Evolutionary conservation across 2,329 filamentous ascomycete genomes (phyloP).

Genomic region (Colletotrichum neosansevieriae): DNA sequence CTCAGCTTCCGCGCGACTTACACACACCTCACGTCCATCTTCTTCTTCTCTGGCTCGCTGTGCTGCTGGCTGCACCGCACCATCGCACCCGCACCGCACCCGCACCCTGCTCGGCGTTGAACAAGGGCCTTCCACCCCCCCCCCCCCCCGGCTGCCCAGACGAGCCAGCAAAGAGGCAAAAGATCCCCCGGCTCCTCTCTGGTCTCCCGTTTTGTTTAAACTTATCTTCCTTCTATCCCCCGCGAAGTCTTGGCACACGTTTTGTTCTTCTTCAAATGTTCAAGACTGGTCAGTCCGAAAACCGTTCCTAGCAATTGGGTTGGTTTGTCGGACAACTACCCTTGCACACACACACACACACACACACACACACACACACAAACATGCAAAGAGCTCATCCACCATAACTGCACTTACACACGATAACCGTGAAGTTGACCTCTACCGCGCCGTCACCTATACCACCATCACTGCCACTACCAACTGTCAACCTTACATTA

Average conservation of each 20-base stretch:
- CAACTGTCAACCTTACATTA: slow-evolving; percentile 39
- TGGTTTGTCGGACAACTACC: slow-evolving; percentile 37
- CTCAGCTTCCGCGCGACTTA: slow-evolving; percentile 39
- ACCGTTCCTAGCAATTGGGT: slow-evolving; percentile 39
- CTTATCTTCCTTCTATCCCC: slow-evolving; percentile 40
- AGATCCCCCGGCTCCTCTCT: slow-evolving; percentile 37
- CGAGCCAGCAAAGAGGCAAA: slow-evolving; percentile 38
- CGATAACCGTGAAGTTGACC: slow-evolving; percentile 35
- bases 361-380: slow-evolving; percentile 21
- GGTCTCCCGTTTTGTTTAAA: slow-evolving; percentile 39
- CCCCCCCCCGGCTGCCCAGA: slow-evolving; percentile 36
- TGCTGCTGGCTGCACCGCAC: slow-evolving; percentile 16
- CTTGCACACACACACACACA: slow-evolving; percentile 23
- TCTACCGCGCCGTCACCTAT: slow-evolving; percentile 27
- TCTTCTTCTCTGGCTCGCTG: slow-evolving; percentile 4
- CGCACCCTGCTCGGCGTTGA: slow-evolving; percentile 39
- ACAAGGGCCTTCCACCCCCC: slow-evolving; percentile 36
- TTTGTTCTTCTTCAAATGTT: slow-evolving; percentile 40
- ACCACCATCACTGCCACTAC: slow-evolving; percentile 33
- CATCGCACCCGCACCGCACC: slow-evolving; percentile 26
- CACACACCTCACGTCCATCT: slow-evolving; percentile 26
- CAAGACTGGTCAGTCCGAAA: slow-evolving; percentile 40
- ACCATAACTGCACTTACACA: slow-evolving; percentile 40
- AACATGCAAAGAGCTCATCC: slow-evolving; percentile 39
- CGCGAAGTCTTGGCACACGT: slow-evolving; percentile 39